Evolutionary conservation across 768 basidiomycete species (phyloP), one percentile per base, ranked within the genome.

Genomic region (Ephemerocybe angulata): DNA sequence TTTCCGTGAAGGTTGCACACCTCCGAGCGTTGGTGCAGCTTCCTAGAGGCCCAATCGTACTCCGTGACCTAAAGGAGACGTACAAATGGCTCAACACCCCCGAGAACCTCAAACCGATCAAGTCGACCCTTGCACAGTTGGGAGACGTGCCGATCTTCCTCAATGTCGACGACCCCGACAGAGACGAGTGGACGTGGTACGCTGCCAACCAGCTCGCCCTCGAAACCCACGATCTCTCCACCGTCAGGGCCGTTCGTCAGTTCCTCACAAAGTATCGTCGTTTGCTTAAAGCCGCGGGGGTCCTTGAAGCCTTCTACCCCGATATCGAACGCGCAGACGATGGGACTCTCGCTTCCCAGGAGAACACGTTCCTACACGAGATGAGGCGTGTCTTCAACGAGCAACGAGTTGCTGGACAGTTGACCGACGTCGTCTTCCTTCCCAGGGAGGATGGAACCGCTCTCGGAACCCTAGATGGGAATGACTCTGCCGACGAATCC

Each of bases 11-110:
- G 80, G 69, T 79, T 1, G 63, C 66, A 1, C 80, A 81, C 61
- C 67, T 81, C 1, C 59, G 55, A 19, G 67, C 63, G 12, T 66
- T 80, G 1, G 66, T 68, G 0, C 54, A 60, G 1, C 53, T 66
- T 58, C 55, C 68, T n/a, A 37, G 53, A 1, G 58, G 71, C 50
- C 37, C 38, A 5, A 63, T 63, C 22, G 54, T 81, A 3, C 57
- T 76, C 1, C 52, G 62, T 3, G 78, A 80, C 56, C 60, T 80
- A 19, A 64, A 63, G 46, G 63, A 65, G 31, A 80, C 80, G 6
- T 81, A 81, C 63, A 41, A 60, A 10, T 80, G 76, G 69, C 67
- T 82, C 12, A 64, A 73, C 21, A n/a, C n/a, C n/a, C n/a, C n/a
- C n/a, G 60, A 68, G 10, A 64, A 66, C 25, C 56, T 58, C 2